Evolutionary conservation across 306 rosid genomes (phyloP).

Genomic region (Medicago ruthenica): DNA sequence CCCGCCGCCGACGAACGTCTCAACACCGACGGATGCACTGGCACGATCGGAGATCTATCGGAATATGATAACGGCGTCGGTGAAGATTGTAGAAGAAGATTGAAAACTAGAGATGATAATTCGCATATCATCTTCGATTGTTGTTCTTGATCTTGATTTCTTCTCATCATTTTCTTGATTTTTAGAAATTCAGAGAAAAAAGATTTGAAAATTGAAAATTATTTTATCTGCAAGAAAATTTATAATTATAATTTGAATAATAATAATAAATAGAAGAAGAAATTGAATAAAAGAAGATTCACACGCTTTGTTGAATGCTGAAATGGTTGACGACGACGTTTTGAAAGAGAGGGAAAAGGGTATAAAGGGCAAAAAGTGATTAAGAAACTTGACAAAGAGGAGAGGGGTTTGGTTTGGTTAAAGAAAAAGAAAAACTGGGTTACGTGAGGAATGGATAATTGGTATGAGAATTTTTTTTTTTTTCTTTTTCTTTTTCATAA

Average conservation of each 20-base stretch:
- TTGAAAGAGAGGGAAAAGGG: background rate
- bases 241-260: background rate
- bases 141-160: slow-evolving; percentile 57
- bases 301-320: background rate
- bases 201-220: background rate
- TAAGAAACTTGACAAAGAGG: background rate
- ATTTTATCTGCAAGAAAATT: background rate
- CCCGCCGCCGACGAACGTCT: slow-evolving; percentile 42
- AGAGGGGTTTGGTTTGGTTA: background rate
- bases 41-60: slow-evolving; percentile 40
- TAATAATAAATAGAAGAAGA: background rate
- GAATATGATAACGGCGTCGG: slow-evolving; percentile 58
- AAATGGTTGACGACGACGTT: slow-evolving; percentile 3
- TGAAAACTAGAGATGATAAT: slow-evolving; percentile 76
- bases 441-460: background rate
- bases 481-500: too few species aligned
- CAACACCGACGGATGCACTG: slow-evolving; percentile 17
- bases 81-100: slow-evolving; percentile 77
- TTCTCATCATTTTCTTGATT: slow-evolving; percentile 51
- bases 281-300: background rate
- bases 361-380: background rate
- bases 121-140: slow-evolving; percentile 72
- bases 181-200: background rate
- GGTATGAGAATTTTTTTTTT: background rate
- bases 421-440: background rate